A percentile compares a stretch with the other conserved stretches of the same genome.
Conservation (phyloP, 495 filamentous ascomycete genomes). For the Hypoxylon intermedium region DNA sequence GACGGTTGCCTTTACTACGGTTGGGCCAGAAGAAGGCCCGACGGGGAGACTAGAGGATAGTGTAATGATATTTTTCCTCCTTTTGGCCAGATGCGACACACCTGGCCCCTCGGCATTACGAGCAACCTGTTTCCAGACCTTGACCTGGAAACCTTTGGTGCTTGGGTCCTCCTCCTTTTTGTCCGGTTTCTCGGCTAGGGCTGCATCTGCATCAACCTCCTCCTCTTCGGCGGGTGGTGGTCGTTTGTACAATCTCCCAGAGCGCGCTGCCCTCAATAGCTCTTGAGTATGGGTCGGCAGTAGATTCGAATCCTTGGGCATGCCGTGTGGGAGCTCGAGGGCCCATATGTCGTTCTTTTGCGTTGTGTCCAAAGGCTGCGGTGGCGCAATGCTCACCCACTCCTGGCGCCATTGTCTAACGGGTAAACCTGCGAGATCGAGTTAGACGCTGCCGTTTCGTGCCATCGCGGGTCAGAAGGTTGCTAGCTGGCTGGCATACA, state of each 20-base stretch:
- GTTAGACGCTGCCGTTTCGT: conserved; percentile 14
- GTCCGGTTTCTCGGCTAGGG: conserved; percentile 51
- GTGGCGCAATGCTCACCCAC: conserved; percentile 72
- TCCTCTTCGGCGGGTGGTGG: conserved; percentile 60
- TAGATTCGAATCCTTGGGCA: conserved; percentile 88
- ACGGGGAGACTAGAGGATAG: conserved; percentile 52
- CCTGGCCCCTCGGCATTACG: conserved; percentile 77
- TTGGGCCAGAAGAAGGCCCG: conserved; percentile 54
- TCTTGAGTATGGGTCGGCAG: conserved; percentile 80
- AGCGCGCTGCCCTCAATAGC: conserved; percentile 82
- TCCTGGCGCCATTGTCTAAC: conserved; percentile 88
- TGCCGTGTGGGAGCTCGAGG: conserved; percentile 68
- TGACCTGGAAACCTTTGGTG: conserved; percentile 72
- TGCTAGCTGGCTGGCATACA: too few relatives aligned
- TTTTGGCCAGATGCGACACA: conserved; percentile 83
- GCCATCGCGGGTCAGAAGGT: not conserved
- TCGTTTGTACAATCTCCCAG: conserved; percentile 71
- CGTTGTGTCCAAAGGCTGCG: conserved; percentile 61
- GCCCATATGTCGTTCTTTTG: conserved; percentile 59
- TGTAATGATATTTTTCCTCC: conserved; percentile 72
- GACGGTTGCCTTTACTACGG: conserved; percentile 76
- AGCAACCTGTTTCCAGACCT: conserved; percentile 80
- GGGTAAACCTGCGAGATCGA: conserved; percentile 64
- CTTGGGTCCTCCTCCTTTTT: conserved; percentile 60
- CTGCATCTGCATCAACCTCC: conserved; percentile 54